Evolutionary conservation across 176 grass and related monocot species (phyloP).

Genomic region (maize (Zea mays)): DNA sequence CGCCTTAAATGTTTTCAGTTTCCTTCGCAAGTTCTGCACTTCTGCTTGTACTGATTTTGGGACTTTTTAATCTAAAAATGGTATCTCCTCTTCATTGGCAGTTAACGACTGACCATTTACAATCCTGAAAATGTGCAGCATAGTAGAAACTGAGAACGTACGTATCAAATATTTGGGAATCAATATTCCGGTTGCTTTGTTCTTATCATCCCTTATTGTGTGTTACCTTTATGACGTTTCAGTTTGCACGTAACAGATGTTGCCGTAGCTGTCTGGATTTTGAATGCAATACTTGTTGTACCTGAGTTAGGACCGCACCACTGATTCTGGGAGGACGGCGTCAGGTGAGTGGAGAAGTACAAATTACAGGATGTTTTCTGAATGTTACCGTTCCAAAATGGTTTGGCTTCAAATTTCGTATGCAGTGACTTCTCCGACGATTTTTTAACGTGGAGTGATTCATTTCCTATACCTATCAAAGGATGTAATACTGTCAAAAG

Average conservation of each 20-base stretch:
- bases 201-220: constrained; percentile 31
- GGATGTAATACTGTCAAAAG: constrained; percentile 78
- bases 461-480: constrained; percentile 68
- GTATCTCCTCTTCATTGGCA: neutral
- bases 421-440: constrained; percentile 81
- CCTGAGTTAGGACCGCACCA: constrained; percentile 68
- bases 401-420: constrained; percentile 29
- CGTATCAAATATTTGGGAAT: constrained; percentile 79
- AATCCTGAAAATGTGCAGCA: constrained; percentile 40
- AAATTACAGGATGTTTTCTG: neutral
- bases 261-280: constrained; percentile 79
- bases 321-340: constrained; percentile 86
- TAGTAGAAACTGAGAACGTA: constrained; percentile 24
- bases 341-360: constrained; percentile 42
- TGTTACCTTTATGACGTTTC: constrained; percentile 41
- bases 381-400: neutral
- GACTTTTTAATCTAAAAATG: neutral
- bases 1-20: neutral
- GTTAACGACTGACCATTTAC: neutral
- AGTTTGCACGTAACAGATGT: constrained; percentile 85
- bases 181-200: constrained; percentile 48
- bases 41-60: neutral
- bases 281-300: constrained; percentile 91
- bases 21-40: neutral
- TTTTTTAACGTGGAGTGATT: constrained; percentile 92